A percentile compares a stretch with the other conserved stretches of the same genome.
Evolutionary conservation across 208 protist species (phyloP).

Genomic region (Crithidia mellificae): DNA sequence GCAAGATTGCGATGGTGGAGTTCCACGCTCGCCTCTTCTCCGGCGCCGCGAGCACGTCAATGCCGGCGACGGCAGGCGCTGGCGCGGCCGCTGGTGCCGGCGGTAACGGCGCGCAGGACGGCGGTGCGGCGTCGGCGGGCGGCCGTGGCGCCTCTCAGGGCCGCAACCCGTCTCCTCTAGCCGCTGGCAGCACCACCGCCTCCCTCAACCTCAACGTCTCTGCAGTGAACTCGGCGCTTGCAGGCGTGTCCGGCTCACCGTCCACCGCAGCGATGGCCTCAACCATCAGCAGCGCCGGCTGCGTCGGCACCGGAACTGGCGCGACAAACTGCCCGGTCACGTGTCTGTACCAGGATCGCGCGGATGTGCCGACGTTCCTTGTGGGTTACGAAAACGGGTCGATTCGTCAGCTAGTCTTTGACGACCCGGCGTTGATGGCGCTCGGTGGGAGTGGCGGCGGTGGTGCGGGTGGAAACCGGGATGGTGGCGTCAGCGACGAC

Average conservation of each 20-base stretch:
- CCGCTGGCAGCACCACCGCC: neutral
- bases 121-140: neutral
- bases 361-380: constrained; percentile 70
- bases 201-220: neutral
- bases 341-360: constrained; percentile 54
- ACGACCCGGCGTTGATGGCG: constrained; percentile 23
- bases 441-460: constrained; percentile 9
- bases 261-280: no score
- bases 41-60: constrained; percentile 9
- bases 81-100: neutral
- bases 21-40: constrained; percentile 52
- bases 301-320: constrained; percentile 9
- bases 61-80: neutral
- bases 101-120: neutral
- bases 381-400: constrained; percentile 69
- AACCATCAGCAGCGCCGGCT: constrained; percentile 7
- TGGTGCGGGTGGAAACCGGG: constrained; percentile 13
- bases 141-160: neutral
- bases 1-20: constrained; percentile 64
- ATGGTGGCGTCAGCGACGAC: constrained; percentile 14
- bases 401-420: constrained; percentile 62
- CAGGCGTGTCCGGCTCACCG: no score
- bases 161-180: neutral
- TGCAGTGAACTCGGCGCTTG: neutral
- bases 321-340: constrained; percentile 55